These are phyloP conservation scores for Boechera stricta DNA, from an alignment of 345 rosid genomes.

Conservation along the genomic window DNA sequence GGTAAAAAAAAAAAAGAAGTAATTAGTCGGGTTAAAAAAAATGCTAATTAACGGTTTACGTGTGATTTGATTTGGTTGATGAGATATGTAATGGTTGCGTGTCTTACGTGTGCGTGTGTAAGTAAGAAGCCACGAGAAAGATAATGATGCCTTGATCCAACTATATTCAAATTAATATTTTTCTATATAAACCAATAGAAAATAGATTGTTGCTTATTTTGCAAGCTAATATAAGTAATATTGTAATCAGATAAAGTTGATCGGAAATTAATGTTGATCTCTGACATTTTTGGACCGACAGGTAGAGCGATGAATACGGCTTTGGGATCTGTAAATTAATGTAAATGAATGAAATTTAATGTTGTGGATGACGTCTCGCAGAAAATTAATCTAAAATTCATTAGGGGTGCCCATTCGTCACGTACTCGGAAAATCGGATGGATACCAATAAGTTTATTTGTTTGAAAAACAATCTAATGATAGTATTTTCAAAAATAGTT, in stretches of 20 bases:
- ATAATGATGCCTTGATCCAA: slow-evolving; percentile 47
- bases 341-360: background rate
- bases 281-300: slow-evolving; percentile 44
- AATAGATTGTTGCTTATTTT: slow-evolving; percentile 34
- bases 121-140: slow-evolving; percentile 27
- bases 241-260: slow-evolving; percentile 35
- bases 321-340: slow-evolving; percentile 48
- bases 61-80: slow-evolving; percentile 33
- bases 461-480: background rate
- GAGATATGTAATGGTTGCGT: slow-evolving; percentile 20
- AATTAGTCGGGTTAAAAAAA: background rate
- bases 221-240: slow-evolving; percentile 33
- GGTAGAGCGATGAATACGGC: slow-evolving; percentile 40
- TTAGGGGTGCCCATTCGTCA: slow-evolving; percentile 32
- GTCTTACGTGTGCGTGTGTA: slow-evolving; percentile 33
- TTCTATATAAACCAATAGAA: background rate
- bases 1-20: background rate
- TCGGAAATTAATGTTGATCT: slow-evolving; percentile 48
- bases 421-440: slow-evolving; percentile 32
- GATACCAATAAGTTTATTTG: background rate
- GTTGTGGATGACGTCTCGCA: slow-evolving; percentile 38
- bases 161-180: slow-evolving; percentile 15
- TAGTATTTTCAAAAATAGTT: background rate
- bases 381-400: slow-evolving; percentile 26
- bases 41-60: slow-evolving; percentile 9